Base-by-base conservation (phyloP, 768 basidiomycete species). In the Suillus brevipes region DNA sequence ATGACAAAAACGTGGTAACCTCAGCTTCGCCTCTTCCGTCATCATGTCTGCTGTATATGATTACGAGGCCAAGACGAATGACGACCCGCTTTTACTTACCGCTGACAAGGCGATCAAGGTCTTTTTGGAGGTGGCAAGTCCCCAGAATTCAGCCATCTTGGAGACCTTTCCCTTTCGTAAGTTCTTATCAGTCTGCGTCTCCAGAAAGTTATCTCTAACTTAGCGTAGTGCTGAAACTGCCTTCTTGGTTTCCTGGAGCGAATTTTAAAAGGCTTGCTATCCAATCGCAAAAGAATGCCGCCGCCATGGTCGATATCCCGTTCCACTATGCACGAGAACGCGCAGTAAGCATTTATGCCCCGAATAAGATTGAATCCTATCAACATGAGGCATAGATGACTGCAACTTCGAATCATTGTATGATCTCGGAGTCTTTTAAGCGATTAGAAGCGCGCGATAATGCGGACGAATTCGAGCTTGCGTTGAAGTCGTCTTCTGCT, bases 191-290 rank as follows among this genome's bases (percentile, higher is more conserved):
- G 49, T 56, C 65, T 64, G 37, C 38, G 1, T 50, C 28, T 58
- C 23, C 12, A 25, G 36, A 38, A 37, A 34, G 50, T 63, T 63
- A 58, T 45, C 58, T n/a, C 37, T 74, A 59, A 75, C 25, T 57
- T 42, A 47, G 47, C 59, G 57, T 64, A 75, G 74, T 75, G 56
- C 68, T 75, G 36, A 74, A 67, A 49, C 68, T 75, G 43, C 74
- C 74, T 13, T 57, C 59, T 18, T 80, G 78, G 79, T 72, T 80
- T 47, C 78, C 78, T 4, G 79, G 78, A 5, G 78, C 79, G 23
- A 70, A 64, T 18, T 67, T 77, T 40, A 77, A 69, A 66, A 71
- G 72, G 43, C 67, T 71, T 65, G 76, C 78, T 14, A 55, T 66
- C 25, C 70, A 70, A 50, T 79, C 75, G 13, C 77, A 67, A 45